Evolutionary conservation across 2,329 filamentous ascomycete species (phyloP).

Genomic region (Apiospora rasikravindrae): DNA sequence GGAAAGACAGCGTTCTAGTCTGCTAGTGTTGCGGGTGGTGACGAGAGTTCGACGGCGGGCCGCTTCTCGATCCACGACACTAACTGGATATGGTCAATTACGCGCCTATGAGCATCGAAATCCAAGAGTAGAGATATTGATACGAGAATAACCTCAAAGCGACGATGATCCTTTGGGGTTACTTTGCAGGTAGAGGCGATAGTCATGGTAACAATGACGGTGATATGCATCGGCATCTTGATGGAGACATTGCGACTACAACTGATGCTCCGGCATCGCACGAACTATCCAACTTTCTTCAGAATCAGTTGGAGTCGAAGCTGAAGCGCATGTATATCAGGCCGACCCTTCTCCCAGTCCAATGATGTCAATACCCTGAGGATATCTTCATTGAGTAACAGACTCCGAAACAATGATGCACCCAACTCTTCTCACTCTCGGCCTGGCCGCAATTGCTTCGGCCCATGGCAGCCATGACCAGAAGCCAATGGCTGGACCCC

Average conservation of each 20-base stretch:
- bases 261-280: neutral
- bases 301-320: neutral
- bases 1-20: neutral
- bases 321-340: neutral
- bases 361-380: neutral
- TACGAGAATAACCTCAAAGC: slow-evolving; percentile 7
- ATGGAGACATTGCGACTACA: no score
- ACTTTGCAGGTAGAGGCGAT: neutral
- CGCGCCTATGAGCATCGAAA: neutral
- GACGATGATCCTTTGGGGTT: neutral
- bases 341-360: no score
- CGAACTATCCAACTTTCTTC: neutral
- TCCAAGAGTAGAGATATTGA: neutral
- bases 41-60: neutral
- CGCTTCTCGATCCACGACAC: neutral
- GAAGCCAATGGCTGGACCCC: slow-evolving; percentile 67
- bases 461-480: slow-evolving; percentile 67
- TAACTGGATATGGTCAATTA: slow-evolving; percentile 16
- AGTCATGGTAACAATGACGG: neutral
- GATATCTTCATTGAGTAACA: neutral
- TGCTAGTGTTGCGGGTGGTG: neutral
- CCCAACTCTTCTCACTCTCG: slow-evolving; percentile 39
- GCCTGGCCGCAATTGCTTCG: slow-evolving; percentile 54
- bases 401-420: neutral
- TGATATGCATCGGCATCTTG: neutral